A percentile compares a stretch with the other conserved stretches of the same genome.
These are phyloP conservation scores for Wickerhamiella occidentalis DNA, from an alignment of 805 yeast species.

Conservation along the genomic window DNA sequence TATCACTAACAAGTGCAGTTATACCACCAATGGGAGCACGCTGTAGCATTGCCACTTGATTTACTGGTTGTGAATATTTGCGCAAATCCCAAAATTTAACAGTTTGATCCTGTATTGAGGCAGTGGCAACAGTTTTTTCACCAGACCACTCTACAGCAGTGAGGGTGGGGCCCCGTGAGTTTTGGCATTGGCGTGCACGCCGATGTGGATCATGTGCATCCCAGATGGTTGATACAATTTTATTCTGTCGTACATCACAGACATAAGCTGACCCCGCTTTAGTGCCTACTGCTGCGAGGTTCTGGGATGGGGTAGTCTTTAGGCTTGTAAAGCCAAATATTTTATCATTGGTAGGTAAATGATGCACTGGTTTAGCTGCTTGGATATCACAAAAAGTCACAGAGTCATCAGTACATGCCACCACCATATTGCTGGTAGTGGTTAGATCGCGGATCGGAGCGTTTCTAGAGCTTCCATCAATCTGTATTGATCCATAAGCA, in stretches of 20 bases:
- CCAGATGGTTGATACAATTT: not conserved
- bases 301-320: no score
- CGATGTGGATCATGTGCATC: constrained; percentile 8
- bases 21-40: constrained; percentile 2
- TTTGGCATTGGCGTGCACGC: not conserved
- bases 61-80: not conserved
- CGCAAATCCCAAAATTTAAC: constrained; percentile 10
- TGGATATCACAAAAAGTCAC: not conserved
- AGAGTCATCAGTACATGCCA: constrained; percentile 6
- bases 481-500: not conserved
- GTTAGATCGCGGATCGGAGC: constrained; percentile 2
- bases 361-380: not conserved
- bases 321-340: not conserved
- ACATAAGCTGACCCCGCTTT: constrained; percentile 7
- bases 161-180: not conserved
- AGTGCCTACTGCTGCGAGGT: not conserved
- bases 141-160: constrained; percentile 3
- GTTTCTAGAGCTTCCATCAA: not conserved
- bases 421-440: not conserved
- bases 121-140: constrained; percentile 1
- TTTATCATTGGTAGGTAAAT: not conserved
- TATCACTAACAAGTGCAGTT: not conserved
- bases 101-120: constrained; percentile 4
- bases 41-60: not conserved
- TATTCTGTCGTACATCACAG: not conserved